These are phyloP conservation scores for Penicillium manginii DNA, from an alignment of 495 filamentous ascomycete species.

Conservation along the genomic window DNA sequence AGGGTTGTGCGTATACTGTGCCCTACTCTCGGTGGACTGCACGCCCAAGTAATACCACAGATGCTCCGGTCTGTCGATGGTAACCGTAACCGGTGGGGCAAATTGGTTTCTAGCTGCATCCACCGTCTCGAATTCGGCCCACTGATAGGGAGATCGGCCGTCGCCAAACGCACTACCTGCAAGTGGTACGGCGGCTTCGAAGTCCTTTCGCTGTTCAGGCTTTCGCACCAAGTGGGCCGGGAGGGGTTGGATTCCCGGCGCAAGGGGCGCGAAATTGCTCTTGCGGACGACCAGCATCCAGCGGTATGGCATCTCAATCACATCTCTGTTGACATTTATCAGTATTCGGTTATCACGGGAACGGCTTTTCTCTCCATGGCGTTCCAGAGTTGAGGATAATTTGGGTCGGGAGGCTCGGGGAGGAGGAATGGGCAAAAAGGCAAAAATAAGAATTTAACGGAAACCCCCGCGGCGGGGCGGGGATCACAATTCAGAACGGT, in stretches of 20 bases:
- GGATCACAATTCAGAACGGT: background rate
- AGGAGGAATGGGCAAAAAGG: slow-evolving; percentile 7
- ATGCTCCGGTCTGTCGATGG: slow-evolving; percentile 69
- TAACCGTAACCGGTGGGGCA: slow-evolving; percentile 61
- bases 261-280: slow-evolving; percentile 53
- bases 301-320: slow-evolving; percentile 58
- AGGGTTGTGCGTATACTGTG: slow-evolving; percentile 87
- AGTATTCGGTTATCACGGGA: slow-evolving; percentile 21
- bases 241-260: slow-evolving; percentile 60
- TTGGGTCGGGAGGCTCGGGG: slow-evolving; percentile 18
- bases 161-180: slow-evolving; percentile 63
- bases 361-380: background rate
- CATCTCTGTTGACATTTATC: slow-evolving; percentile 44
- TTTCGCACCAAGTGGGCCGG: slow-evolving; percentile 60
- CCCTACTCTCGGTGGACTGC: slow-evolving; percentile 87
- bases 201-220: slow-evolving; percentile 47
- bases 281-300: slow-evolving; percentile 59
- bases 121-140: slow-evolving; percentile 80
- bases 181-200: slow-evolving; percentile 55
- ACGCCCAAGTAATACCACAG: slow-evolving; percentile 90
- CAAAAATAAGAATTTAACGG: slow-evolving; percentile 10
- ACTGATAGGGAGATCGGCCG: slow-evolving; percentile 60
- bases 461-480: slow-evolving; percentile 3
- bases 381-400: slow-evolving; percentile 1
- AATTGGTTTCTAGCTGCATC: slow-evolving; percentile 43